Evolutionary conservation across 257 asterid genomes (phyloP).

Genomic region (Solanum appendiculatum): DNA sequence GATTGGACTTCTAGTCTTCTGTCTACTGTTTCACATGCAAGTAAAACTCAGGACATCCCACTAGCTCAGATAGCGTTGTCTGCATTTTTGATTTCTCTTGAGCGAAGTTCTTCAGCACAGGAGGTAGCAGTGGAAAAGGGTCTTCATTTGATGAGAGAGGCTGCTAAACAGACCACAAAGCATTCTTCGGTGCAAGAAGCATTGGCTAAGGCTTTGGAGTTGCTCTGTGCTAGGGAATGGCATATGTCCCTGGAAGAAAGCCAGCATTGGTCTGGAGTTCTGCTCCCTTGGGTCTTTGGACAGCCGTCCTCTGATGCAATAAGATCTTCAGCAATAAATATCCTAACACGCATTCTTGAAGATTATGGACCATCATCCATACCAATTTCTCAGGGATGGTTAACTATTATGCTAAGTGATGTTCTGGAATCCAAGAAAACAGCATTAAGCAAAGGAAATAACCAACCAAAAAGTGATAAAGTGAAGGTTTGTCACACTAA

Average conservation of each 20-base stretch:
- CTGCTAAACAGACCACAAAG: constrained; percentile 64
- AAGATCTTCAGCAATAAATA: constrained; percentile 74
- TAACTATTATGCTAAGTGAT: constrained; percentile 65
- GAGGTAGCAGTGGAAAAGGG: constrained; percentile 80
- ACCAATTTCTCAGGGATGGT: constrained; percentile 97
- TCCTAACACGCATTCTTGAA: constrained; percentile 83
- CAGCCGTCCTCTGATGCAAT: constrained; percentile 51
- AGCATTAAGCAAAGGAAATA: constrained; percentile 44
- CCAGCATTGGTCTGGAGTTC: constrained; percentile 86
- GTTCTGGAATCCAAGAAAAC: constrained; percentile 55
- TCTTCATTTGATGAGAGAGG: constrained; percentile 81
- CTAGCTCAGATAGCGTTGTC: constrained; percentile 79
- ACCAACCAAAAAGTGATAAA: constrained; percentile 55
- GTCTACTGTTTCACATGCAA: constrained; percentile 81
- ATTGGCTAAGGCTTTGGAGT: constrained; percentile 82
- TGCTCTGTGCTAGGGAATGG: constrained; percentile 56
- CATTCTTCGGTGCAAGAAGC: constrained; percentile 74
- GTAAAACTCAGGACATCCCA: constrained; percentile 74
- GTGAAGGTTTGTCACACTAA: constrained; percentile 55
- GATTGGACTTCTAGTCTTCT: constrained; percentile 92
- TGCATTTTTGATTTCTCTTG: constrained; percentile 75
- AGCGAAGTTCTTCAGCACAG: constrained; percentile 72
- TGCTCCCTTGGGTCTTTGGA: constrained; percentile 83
- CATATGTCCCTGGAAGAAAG: constrained; percentile 92
- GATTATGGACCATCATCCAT: constrained; percentile 93